A percentile compares a stretch with the other conserved stretches of the same genome.
Conservation (phyloP, 805 yeast species). For the Wickerhamomyces alni region DNA sequence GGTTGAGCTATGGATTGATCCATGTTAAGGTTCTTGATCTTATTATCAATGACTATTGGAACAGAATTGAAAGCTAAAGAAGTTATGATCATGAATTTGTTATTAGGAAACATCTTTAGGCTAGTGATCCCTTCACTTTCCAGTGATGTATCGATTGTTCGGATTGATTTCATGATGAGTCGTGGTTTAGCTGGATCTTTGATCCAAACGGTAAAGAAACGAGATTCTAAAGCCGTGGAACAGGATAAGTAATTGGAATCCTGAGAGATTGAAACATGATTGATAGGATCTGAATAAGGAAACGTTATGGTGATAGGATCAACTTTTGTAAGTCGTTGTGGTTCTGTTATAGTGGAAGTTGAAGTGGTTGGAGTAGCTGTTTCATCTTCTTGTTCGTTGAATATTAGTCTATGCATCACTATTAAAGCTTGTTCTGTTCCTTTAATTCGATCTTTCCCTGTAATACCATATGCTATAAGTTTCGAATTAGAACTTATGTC, state of each 20-base stretch:
- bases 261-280: slow-evolving; percentile 63
- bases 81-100: slow-evolving; percentile 48
- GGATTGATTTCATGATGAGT: slow-evolving; percentile 59
- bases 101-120: slow-evolving; percentile 64
- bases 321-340: slow-evolving; percentile 26
- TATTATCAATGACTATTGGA: slow-evolving; percentile 63
- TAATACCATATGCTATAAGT: slow-evolving; percentile 72
- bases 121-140: slow-evolving; percentile 91
- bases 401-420: slow-evolving; percentile 41
- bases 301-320: slow-evolving; percentile 68
- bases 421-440: slow-evolving; percentile 74
- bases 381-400: slow-evolving; percentile 3
- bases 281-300: slow-evolving; percentile 84
- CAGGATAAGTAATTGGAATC: slow-evolving; percentile 69
- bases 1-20: slow-evolving; percentile 49
- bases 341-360: neutral
- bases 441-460: slow-evolving; percentile 66
- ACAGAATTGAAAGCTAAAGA: slow-evolving; percentile 60
- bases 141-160: slow-evolving; percentile 56
- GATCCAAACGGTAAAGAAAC: slow-evolving; percentile 71
- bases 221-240: slow-evolving; percentile 59
- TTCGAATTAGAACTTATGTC: slow-evolving; percentile 62
- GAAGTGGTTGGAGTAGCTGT: neutral
- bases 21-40: slow-evolving; percentile 31
- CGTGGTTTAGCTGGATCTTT: slow-evolving; percentile 59